phyloP scores from a whole-genome alignment of 23 red algal species.

The Gracilariopsis chorda region DNA sequence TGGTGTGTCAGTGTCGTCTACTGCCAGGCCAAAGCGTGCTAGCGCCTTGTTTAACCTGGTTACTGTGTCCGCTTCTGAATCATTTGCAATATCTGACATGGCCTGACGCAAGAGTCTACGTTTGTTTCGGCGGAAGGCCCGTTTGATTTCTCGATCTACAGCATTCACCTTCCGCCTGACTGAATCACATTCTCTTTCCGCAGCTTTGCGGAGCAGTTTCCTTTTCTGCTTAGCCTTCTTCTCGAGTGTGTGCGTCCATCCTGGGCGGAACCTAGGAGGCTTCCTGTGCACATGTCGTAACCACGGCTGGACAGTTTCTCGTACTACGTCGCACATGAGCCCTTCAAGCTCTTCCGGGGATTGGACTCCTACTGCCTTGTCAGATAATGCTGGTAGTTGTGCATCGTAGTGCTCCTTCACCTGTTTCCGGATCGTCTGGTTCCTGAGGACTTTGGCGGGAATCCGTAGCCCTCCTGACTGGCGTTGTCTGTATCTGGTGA shows the following conservation, averaged over 20 bases:
- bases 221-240: not conserved
- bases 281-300: not conserved
- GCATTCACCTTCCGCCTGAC: not conserved
- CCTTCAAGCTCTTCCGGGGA: not conserved
- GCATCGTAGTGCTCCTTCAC: not conserved
- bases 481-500: no score
- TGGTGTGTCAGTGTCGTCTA: no score
- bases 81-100: not conserved
- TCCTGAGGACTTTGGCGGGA: not conserved
- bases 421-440: not conserved
- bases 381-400: not conserved
- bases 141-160: not conserved
- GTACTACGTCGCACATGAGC: not conserved
- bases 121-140: not conserved
- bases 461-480: no score
- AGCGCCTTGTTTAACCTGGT: not conserved
- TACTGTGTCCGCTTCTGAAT: not conserved
- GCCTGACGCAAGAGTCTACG: not conserved
- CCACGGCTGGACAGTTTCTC: not conserved
- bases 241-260: not conserved
- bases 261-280: not conserved
- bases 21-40: not conserved
- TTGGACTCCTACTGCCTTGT: not conserved
- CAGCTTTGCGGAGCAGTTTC: not conserved
- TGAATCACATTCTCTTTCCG: no score